Evolutionary conservation across 225 moss, liverwort and hornwort species (phyloP).

Genomic region (Straminergon stramineum): DNA sequence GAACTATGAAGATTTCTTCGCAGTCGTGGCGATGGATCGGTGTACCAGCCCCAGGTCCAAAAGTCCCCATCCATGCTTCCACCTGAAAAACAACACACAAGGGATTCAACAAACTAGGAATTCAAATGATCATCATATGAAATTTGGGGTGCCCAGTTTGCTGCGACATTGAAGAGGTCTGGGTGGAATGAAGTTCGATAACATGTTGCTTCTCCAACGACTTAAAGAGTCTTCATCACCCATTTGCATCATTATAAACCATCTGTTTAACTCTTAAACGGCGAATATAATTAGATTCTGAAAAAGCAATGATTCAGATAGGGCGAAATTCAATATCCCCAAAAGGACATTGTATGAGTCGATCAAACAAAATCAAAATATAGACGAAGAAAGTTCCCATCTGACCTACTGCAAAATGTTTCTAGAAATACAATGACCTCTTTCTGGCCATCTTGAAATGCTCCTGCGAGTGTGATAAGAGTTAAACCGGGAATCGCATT

Average conservation of each 20-base stretch:
- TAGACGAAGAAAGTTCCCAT: background rate
- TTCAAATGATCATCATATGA: background rate
- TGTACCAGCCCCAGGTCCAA: slow-evolving; percentile 31
- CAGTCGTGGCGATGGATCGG: slow-evolving; percentile 56
- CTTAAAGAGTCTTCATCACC: background rate
- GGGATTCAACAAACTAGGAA: background rate
- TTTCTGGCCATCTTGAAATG: slow-evolving; percentile 34
- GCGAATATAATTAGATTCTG: background rate
- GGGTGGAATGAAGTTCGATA: background rate
- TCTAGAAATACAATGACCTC: slow-evolving; percentile 13
- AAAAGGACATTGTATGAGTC: background rate
- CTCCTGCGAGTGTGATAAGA: slow-evolving; percentile 48
- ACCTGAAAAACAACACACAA: slow-evolving; percentile 8
- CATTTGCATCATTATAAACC: background rate
- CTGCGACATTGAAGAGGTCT: background rate
- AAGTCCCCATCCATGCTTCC: slow-evolving; percentile 53
- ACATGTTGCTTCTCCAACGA: background rate
- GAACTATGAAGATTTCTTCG: slow-evolving; percentile 45
- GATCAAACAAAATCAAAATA: background rate
- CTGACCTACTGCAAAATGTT: background rate
- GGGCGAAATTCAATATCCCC: background rate
- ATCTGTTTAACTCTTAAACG: background rate
- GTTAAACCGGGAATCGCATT: slow-evolving; percentile 26
- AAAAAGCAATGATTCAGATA: background rate
- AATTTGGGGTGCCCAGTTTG: background rate